A percentile compares a stretch with the other conserved stretches of the same genome.
phyloP scores from a whole-genome alignment of 2,329 filamentous ascomycete genomes.

The Alternaria viburni region DNA sequence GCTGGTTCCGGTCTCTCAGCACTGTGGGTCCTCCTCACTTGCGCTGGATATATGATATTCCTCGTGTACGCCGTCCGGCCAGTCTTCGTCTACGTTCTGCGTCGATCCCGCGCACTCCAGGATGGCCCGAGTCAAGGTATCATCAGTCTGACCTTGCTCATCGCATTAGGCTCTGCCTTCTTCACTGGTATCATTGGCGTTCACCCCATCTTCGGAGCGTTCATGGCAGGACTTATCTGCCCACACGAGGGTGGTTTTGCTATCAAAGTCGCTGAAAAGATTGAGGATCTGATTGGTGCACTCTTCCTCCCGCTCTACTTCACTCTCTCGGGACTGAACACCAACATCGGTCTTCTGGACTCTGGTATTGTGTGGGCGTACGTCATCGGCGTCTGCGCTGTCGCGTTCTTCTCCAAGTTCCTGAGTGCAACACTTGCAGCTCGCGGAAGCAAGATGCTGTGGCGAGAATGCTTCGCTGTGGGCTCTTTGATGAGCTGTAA shows the following conservation, averaged over 20 bases:
- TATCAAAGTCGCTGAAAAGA: constrained; percentile 90
- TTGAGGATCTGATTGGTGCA: constrained; percentile 86
- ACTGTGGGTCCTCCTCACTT: constrained; percentile 80
- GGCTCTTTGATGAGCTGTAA: constrained; percentile 96
- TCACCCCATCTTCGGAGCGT: constrained; percentile 93
- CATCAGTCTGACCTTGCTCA: constrained; percentile 79
- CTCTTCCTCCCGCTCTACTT: constrained; percentile 92
- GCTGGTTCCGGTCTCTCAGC: constrained; percentile 81
- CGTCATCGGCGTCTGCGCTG: constrained; percentile 78
- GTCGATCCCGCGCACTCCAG: constrained; percentile 76
- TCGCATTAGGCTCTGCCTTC: constrained; percentile 80
- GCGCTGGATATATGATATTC: constrained; percentile 76
- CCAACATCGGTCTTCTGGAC: constrained; percentile 83
- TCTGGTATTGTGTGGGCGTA: constrained; percentile 87
- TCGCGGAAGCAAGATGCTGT: constrained; percentile 75
- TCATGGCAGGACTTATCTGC: constrained; percentile 86
- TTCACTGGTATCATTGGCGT: constrained; percentile 92
- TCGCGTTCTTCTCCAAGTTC: constrained; percentile 87
- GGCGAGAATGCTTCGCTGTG: constrained; percentile 89
- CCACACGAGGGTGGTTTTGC: constrained; percentile 89
- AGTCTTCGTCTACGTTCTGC: constrained; percentile 74
- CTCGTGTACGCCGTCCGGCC: constrained; percentile 76
- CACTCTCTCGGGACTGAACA: constrained; percentile 86
- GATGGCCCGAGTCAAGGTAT: constrained; percentile 88
- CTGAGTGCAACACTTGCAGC: constrained; percentile 82